Conservation (phyloP, 1,284 basidiomycete genomes). For the Puccinia hordei region DNA sequence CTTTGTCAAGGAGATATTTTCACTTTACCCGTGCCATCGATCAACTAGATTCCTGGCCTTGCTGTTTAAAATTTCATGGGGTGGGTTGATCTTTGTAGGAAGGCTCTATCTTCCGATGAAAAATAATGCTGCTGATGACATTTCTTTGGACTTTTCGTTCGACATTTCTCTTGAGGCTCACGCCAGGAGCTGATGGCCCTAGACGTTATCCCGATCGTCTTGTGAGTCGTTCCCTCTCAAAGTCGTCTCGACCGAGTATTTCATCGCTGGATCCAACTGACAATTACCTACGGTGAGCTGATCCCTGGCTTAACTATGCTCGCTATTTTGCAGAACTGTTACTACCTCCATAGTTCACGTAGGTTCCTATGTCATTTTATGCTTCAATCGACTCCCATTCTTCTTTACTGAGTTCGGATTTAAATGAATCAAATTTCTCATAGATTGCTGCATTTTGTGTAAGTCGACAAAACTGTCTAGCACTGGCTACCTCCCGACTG, state of each 20-base stretch:
- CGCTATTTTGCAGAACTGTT: slow-evolving; percentile 19
- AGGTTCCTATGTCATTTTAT: not conserved
- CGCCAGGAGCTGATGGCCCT: slow-evolving; percentile 19
- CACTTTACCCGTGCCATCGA: slow-evolving; percentile 8
- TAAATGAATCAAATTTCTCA: not conserved
- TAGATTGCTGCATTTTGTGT: slow-evolving; percentile 44
- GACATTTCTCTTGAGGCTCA: not conserved
- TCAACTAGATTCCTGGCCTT: not conserved
- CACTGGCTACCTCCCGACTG: not conserved
- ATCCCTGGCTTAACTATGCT: not conserved
- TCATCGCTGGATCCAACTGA: not conserved
- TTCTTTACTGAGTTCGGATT: not conserved
- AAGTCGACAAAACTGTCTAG: not conserved
- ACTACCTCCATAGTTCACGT: slow-evolving; percentile 7
- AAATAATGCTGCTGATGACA: not conserved
- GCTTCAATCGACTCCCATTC: not conserved
- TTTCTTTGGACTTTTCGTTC: slow-evolving; percentile 17
- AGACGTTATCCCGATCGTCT: slow-evolving; percentile 20
- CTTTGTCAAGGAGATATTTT: not conserved
- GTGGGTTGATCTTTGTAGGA: slow-evolving; percentile 23
- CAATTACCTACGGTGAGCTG: not conserved
- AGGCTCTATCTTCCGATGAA: slow-evolving; percentile 3
- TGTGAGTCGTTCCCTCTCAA: not conserved
- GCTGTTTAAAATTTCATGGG: not conserved
- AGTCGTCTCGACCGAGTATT: not conserved